phyloP scores from a whole-genome alignment of 306 rosid genomes.

The Mimosa pudica region DNA sequence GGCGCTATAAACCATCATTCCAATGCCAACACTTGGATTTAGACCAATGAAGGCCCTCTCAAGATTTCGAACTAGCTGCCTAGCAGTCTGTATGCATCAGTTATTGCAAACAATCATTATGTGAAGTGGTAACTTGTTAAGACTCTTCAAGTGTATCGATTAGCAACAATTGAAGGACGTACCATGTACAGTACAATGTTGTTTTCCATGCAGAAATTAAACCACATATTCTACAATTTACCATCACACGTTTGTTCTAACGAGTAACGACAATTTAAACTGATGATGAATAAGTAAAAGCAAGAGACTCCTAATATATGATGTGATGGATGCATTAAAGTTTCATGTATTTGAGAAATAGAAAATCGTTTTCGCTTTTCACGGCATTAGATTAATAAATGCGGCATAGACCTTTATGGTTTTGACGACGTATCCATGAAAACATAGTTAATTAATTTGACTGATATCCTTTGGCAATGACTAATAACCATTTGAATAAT shows the following conservation, averaged over 20 bases:
- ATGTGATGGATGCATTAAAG: neutral
- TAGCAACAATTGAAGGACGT: neutral
- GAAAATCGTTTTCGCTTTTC: neutral
- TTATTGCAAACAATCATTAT: conserved; percentile 2
- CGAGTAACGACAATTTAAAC: neutral
- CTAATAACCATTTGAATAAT: neutral
- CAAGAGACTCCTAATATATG: neutral
- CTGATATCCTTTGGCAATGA: no score
- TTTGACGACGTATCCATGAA: neutral
- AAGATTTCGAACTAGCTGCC: conserved; percentile 9
- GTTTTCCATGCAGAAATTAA: conserved; percentile 31
- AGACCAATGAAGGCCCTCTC: conserved; percentile 32
- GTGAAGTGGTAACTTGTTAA: conserved; percentile 18
- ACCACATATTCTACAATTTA: conserved; percentile 10
- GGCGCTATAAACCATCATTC: conserved; percentile 22
- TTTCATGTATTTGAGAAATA: neutral
- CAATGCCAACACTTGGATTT: conserved; percentile 23
- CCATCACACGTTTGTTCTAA: neutral
- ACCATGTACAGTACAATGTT: neutral
- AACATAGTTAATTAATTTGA: neutral
- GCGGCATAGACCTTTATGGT: neutral
- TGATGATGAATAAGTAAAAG: neutral
- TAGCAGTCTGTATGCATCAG: conserved; percentile 27
- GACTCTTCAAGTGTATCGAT: neutral
- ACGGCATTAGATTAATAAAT: neutral